Evolutionary conservation across 257 asterid genomes (phyloP), one percentile per base, ranked within the genome.

Genomic region (Leonotis leonurus): DNA sequence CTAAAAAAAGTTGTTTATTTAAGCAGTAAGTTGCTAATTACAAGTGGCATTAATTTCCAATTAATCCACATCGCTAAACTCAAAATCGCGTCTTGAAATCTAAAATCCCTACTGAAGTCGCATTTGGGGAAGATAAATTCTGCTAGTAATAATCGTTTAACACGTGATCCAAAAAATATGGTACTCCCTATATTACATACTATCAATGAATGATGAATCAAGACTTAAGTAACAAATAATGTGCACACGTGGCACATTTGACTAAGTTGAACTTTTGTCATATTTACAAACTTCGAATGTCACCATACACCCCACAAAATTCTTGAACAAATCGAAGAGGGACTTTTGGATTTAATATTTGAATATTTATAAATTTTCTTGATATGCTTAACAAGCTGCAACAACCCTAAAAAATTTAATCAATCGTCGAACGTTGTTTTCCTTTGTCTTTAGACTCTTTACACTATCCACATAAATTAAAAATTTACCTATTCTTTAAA

Each of bases 101-200:
- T 89, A 0, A 73, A 74, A 64, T 70, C 78, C 0, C 40, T 76
- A 3, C 81, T 89, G 12, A 78, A 62, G 55, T 75, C 87, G 5
- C 60, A 64, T 18, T 5, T 1, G 64, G 68, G 70, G 78, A 70
- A 21, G 80, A 73, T 16, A 9, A 20, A 14, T 86, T 22, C 30
- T 73, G 41, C 77, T 80, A 49, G 49, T 84, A 2, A 73, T 81
- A 18, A n/a, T n/a, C n/a, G n/a, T n/a, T n/a, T n/a, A n/a, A n/a
- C n/a, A n/a, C 73, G 45, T 37, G 73, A 59, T 68, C 73, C 73
- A 24, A 68, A 59, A 68, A 25, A 5, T 50, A 68, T 58, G 73
- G n/a, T 35, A n/a, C n/a, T n/a, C n/a, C n/a, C n/a, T n/a, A n/a
- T n/a, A n/a, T n/a, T n/a, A n/a, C n/a, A n/a, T n/a, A n/a, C n/a